Conservation (phyloP, 345 rosid species). For the Anastatica hierochuntica region DNA sequence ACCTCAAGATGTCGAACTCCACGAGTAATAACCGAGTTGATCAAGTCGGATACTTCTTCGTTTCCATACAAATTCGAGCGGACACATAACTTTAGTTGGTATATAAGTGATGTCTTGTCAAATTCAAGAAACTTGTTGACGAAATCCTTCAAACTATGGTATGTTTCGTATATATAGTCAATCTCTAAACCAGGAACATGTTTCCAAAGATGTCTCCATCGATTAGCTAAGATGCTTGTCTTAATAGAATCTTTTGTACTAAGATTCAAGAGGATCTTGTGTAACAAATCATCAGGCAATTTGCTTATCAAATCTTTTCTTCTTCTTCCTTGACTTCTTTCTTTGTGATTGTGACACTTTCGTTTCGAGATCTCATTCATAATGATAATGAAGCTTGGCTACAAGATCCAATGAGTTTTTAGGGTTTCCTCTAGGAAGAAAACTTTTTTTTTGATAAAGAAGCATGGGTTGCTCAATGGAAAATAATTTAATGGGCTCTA, state of each 20-base stretch:
- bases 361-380: neutral
- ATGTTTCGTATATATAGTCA: neutral
- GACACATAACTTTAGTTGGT: neutral
- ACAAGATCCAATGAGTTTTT: no score
- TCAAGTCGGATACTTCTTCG: no score
- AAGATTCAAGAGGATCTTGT: neutral
- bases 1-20: constrained; percentile 3
- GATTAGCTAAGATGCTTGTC: neutral
- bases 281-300: neutral
- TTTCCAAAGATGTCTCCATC: neutral
- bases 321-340: neutral
- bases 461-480: no score
- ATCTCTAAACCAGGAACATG: neutral
- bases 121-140: neutral
- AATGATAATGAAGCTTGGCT: no score
- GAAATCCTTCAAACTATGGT: neutral
- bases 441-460: no score
- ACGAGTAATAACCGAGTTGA: neutral
- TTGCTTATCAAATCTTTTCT: neutral
- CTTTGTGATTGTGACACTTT: neutral
- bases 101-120: neutral
- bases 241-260: neutral
- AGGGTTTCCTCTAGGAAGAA: no score
- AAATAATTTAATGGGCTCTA: no score
- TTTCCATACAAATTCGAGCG: neutral